phyloP scores from a whole-genome alignment of 768 basidiomycete species.

The Pisolithus albus region DNA sequence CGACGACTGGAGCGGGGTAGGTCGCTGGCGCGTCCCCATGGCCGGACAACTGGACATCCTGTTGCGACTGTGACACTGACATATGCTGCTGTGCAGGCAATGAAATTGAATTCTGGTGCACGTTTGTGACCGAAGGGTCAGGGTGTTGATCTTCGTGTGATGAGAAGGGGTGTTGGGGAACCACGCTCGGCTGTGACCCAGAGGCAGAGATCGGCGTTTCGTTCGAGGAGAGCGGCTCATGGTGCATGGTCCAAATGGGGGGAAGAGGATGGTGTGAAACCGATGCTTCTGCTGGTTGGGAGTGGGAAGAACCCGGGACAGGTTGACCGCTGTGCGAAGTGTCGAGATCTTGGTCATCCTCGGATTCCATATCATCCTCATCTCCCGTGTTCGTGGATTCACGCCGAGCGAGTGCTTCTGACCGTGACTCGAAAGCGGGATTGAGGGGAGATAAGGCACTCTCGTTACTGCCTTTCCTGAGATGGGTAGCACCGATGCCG shows the following conservation, averaged over 20 bases:
- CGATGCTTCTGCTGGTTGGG: slow-evolving; percentile 17
- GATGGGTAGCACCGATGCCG: slow-evolving; percentile 24
- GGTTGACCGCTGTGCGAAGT: slow-evolving; percentile 19
- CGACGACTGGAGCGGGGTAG: slow-evolving; percentile 24
- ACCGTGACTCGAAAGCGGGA: slow-evolving; percentile 32
- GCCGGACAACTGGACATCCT: slow-evolving; percentile 23
- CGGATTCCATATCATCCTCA: slow-evolving; percentile 33
- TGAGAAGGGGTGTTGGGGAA: slow-evolving; percentile 25
- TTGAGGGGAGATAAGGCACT: slow-evolving; percentile 34
- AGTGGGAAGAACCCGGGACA: slow-evolving; percentile 24
- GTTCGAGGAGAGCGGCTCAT: slow-evolving; percentile 22
- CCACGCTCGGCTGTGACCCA: slow-evolving; percentile 21
- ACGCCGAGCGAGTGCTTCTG: slow-evolving; percentile 22
- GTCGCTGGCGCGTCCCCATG: slow-evolving; percentile 18
- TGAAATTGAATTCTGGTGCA: slow-evolving; percentile 24
- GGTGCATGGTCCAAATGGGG: slow-evolving; percentile 28
- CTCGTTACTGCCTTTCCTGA: slow-evolving; percentile 32
- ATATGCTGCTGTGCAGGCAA: slow-evolving; percentile 26
- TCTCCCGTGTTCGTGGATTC: slow-evolving; percentile 24
- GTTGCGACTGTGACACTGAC: slow-evolving; percentile 15
- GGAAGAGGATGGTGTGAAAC: slow-evolving; percentile 26
- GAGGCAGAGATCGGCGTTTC: slow-evolving; percentile 27
- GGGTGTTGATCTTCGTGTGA: slow-evolving; percentile 23
- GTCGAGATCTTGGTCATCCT: slow-evolving; percentile 27
- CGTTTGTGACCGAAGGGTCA: slow-evolving; percentile 17